phyloP scores from a whole-genome alignment of 495 filamentous ascomycete genomes.

The Acidiella bohemica region DNA sequence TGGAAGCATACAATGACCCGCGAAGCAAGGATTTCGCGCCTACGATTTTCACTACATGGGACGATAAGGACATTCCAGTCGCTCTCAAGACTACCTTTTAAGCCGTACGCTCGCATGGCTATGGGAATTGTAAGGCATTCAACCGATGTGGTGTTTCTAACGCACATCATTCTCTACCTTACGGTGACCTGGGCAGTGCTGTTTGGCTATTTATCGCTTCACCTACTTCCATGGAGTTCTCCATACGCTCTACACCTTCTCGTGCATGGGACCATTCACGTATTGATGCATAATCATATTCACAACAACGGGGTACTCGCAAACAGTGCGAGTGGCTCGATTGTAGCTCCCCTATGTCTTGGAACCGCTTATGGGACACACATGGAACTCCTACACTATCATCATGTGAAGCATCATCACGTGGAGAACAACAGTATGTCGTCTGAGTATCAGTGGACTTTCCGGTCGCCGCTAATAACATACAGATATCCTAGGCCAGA shows the following conservation, averaged over 20 bases:
- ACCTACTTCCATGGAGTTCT: slow-evolving; percentile 47
- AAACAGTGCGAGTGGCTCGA: slow-evolving; percentile 37
- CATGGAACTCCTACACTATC: slow-evolving; percentile 75
- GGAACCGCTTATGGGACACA: slow-evolving; percentile 66
- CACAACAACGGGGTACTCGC: slow-evolving; percentile 49
- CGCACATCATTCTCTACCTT: slow-evolving; percentile 61
- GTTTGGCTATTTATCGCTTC: slow-evolving; percentile 49
- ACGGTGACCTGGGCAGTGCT: slow-evolving; percentile 55
- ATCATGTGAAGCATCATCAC: slow-evolving; percentile 76
- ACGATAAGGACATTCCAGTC: slow-evolving; percentile 32
- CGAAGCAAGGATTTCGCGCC: too few species aligned
- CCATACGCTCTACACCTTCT: slow-evolving; percentile 48
- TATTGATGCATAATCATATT: slow-evolving; percentile 76
- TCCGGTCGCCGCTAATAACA: not conserved
- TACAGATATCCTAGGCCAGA: slow-evolving; percentile 34
- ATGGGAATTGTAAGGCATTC: slow-evolving; percentile 42
- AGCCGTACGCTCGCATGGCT: slow-evolving; percentile 45
- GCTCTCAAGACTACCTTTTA: slow-evolving; percentile 33
- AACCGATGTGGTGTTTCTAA: slow-evolving; percentile 63
- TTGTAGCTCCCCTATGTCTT: slow-evolving; percentile 54
- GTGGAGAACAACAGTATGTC: slow-evolving; percentile 53
- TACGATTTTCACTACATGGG: slow-evolving; percentile 41
- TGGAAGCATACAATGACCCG: too few species aligned
- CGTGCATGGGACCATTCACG: slow-evolving; percentile 57
- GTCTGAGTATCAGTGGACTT: not conserved